Conservation (phyloP, 768 basidiomycete genomes). For the Tephrocybe rancida region DNA sequence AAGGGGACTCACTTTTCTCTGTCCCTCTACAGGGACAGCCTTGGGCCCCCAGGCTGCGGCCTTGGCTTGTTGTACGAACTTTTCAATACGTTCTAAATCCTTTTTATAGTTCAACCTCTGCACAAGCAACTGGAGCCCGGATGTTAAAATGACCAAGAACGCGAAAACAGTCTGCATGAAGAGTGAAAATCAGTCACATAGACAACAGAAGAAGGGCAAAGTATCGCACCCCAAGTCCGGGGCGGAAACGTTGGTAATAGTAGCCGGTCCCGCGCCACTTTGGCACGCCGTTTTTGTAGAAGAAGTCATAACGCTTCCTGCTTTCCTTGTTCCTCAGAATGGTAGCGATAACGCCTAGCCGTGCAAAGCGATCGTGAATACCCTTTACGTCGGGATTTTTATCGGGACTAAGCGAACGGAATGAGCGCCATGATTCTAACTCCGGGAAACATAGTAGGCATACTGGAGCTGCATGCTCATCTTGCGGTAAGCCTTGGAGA, state of each 20-base stretch:
- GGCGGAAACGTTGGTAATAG: constrained; percentile 94
- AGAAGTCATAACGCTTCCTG: constrained; percentile 88
- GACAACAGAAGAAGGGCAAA: not conserved
- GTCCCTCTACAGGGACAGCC: constrained; percentile 59
- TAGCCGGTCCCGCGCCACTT: constrained; percentile 96
- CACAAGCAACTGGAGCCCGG: constrained; percentile 80
- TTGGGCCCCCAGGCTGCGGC: constrained; percentile 84
- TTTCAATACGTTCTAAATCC: constrained; percentile 70
- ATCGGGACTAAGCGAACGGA: constrained; percentile 67
- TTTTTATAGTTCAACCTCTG: constrained; percentile 76
- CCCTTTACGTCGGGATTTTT: constrained; percentile 89
- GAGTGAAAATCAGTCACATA: constrained; percentile 7
- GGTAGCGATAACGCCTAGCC: constrained; percentile 81
- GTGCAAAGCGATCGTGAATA: constrained; percentile 88
- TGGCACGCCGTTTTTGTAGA: constrained; percentile 97
- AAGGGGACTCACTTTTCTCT: constrained; percentile 59
- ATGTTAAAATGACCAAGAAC: constrained; percentile 79
- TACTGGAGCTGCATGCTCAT: constrained; percentile 91
- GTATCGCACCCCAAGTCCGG: constrained; percentile 74
- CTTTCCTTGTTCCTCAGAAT: constrained; percentile 80
- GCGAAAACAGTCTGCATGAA: constrained; percentile 63
- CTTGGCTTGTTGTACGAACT: constrained; percentile 62
- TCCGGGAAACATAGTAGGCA: constrained; percentile 23
- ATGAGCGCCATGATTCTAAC: not conserved
- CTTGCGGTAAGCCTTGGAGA: constrained; percentile 89